A percentile compares a stretch with the other conserved stretches of the same genome.
These are phyloP conservation scores for Populus nigra DNA, from an alignment of 345 rosid species.

Conservation along the genomic window DNA sequence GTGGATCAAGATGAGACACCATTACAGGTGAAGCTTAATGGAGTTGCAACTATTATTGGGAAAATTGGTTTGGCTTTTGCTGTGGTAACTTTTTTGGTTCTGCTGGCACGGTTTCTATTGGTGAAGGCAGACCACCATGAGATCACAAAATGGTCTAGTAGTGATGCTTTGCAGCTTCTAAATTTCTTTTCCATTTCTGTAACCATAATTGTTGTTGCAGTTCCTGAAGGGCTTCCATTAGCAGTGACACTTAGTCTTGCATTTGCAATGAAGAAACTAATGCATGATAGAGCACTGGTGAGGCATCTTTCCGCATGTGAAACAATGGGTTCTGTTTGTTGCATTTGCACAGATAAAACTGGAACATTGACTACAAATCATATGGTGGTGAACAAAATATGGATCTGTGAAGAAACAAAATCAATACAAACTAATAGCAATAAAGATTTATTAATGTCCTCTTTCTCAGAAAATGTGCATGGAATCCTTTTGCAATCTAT, in stretches of 20 bases:
- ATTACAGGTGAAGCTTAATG: constrained; percentile 90
- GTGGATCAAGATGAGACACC: constrained; percentile 44
- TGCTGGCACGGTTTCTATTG: constrained; percentile 58
- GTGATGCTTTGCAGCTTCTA: constrained; percentile 67
- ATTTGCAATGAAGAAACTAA: constrained; percentile 89
- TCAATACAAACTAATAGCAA: constrained; percentile 13
- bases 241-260: constrained; percentile 97
- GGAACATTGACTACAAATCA: constrained; percentile 96
- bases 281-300: constrained; percentile 83
- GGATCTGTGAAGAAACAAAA: constrained; percentile 52
- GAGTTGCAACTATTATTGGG: constrained; percentile 91
- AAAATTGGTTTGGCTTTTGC: constrained; percentile 85
- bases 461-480: constrained; percentile 35
- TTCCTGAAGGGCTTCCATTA: constrained; percentile 93
- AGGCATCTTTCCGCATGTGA: constrained; percentile 95
- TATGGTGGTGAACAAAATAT: constrained; percentile 80
- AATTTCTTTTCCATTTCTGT: constrained; percentile 87
- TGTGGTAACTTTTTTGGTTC: constrained; percentile 63
- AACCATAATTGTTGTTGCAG: constrained; percentile 92
- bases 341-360: constrained; percentile 96
- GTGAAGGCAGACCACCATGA: constrained; percentile 47
- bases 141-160: constrained; percentile 53
- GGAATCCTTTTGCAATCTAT: constrained; percentile 56
- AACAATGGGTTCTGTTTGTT: constrained; percentile 92
- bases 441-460: constrained; percentile 29